Conservation (phyloP, 331 rosid genomes). For the Arachis monticola region DNA sequence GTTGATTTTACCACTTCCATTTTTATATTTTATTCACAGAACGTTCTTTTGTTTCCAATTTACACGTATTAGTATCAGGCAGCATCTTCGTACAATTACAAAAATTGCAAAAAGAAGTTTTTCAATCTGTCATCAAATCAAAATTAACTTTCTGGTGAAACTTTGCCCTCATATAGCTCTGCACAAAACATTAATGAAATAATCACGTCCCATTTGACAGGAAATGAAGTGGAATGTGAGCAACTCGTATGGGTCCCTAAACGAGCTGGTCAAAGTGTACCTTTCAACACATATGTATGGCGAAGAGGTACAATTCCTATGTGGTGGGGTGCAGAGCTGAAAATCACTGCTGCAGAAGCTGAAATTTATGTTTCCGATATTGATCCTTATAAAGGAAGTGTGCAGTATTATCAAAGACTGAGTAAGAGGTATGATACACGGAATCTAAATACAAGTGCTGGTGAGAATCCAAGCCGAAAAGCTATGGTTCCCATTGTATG, state of each 20-base stretch:
- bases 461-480: slow-evolving; percentile 63
- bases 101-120: slow-evolving; percentile 1
- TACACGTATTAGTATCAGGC: slow-evolving; percentile 11
- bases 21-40: not conserved
- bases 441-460: slow-evolving; percentile 52
- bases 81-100: slow-evolving; percentile 10
- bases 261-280: slow-evolving; percentile 83
- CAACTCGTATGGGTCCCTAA: slow-evolving; percentile 96
- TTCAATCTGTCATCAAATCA: not conserved
- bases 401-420: slow-evolving; percentile 83
- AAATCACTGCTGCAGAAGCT: slow-evolving; percentile 97
- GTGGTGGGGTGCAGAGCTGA: slow-evolving; percentile 99
- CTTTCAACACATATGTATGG: slow-evolving; percentile 91
- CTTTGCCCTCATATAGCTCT: not conserved
- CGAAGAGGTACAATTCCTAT: slow-evolving; percentile 99
- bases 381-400: slow-evolving; percentile 91
- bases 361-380: slow-evolving; percentile 91
- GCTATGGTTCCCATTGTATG: slow-evolving; percentile 88
- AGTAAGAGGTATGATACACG: slow-evolving; percentile 89
- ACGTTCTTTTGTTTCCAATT: slow-evolving; percentile 18
- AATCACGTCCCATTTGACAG: slow-evolving; percentile 55
- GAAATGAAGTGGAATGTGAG: slow-evolving; percentile 99
- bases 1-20: slow-evolving; percentile 3
- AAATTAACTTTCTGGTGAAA: no score
- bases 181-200: slow-evolving; percentile 21